A percentile compares a stretch with the other conserved stretches of the same genome.
These are phyloP conservation scores for Aaosphaeria pasadenensis DNA, from an alignment of 2,329 filamentous ascomycete species.

Conservation along the genomic window DNA sequence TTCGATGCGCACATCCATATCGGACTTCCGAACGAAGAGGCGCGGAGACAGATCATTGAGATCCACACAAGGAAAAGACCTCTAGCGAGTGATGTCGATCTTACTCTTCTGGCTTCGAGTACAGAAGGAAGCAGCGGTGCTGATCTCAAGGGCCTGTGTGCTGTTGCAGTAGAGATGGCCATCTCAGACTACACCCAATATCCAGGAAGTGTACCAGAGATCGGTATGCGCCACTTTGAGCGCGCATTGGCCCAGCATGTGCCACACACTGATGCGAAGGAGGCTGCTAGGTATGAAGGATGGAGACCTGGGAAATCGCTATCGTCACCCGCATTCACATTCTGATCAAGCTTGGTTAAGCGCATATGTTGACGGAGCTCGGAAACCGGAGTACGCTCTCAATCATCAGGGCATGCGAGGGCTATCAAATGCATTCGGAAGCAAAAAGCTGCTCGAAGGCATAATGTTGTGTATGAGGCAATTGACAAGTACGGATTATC, in stretches of 20 bases:
- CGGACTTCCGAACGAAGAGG: constrained; percentile 70
- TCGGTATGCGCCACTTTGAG: constrained; percentile 49
- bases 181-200: constrained; percentile 28
- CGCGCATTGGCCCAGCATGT: constrained; percentile 41
- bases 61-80: constrained; percentile 63
- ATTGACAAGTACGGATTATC: no score
- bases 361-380: no score
- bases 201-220: constrained; percentile 17
- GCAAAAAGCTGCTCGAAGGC: no score
- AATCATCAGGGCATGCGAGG: no score
- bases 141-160: constrained; percentile 65
- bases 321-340: constrained; percentile 5
- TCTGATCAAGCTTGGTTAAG: no score
- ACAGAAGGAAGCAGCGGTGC: constrained; percentile 83
- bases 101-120: constrained; percentile 58
- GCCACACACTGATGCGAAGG: constrained; percentile 40
- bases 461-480: no score
- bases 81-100: constrained; percentile 62
- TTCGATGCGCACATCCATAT: constrained; percentile 86
- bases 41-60: constrained; percentile 72
- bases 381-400: no score
- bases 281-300: constrained; percentile 43
- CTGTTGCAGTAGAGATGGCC: constrained; percentile 36
- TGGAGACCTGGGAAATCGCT: constrained; percentile 37
- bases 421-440: no score